phyloP scores from a whole-genome alignment of 2,329 filamentous ascomycete genomes.

The Neonectria ditissima region DNA sequence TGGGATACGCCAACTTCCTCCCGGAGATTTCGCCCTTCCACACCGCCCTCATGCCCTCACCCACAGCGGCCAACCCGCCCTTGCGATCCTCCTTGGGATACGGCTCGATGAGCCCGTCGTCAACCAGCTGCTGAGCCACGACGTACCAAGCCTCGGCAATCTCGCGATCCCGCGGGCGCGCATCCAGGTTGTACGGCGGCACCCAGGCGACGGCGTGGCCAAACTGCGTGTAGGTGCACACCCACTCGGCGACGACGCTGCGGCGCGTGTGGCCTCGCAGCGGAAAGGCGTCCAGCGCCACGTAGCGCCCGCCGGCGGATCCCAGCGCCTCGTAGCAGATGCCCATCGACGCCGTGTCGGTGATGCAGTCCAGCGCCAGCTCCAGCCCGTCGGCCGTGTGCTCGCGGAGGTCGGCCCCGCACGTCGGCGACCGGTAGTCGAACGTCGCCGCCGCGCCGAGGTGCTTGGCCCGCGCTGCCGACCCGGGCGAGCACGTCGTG shows the following conservation, averaged over 20 bases:
- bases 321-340: slow-evolving; percentile 35
- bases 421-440: slow-evolving; percentile 21
- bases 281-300: slow-evolving; percentile 38
- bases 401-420: slow-evolving; percentile 20
- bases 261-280: slow-evolving; percentile 41
- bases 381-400: slow-evolving; percentile 19
- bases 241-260: slow-evolving; percentile 36
- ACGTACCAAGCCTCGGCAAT: slow-evolving; percentile 24
- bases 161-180: slow-evolving; percentile 21
- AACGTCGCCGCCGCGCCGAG: slow-evolving; percentile 19
- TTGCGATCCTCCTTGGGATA: slow-evolving; percentile 24
- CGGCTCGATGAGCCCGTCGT: slow-evolving; percentile 17
- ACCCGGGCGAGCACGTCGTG: slow-evolving; percentile 19
- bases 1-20: slow-evolving; percentile 20
- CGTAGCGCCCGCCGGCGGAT: slow-evolving; percentile 30
- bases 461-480: slow-evolving; percentile 5
- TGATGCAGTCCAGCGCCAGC: slow-evolving; percentile 25
- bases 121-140: slow-evolving; percentile 14
- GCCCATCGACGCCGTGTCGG: slow-evolving; percentile 26
- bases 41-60: slow-evolving; percentile 22
- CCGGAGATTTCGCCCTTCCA: slow-evolving; percentile 25
- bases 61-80: slow-evolving; percentile 18
- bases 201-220: slow-evolving; percentile 28
- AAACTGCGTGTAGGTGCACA: slow-evolving; percentile 34
- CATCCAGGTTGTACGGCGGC: slow-evolving; percentile 24